Evolutionary conservation across 2,329 filamentous ascomycete species (phyloP).

Genomic region (Pyrenophora graminea): DNA sequence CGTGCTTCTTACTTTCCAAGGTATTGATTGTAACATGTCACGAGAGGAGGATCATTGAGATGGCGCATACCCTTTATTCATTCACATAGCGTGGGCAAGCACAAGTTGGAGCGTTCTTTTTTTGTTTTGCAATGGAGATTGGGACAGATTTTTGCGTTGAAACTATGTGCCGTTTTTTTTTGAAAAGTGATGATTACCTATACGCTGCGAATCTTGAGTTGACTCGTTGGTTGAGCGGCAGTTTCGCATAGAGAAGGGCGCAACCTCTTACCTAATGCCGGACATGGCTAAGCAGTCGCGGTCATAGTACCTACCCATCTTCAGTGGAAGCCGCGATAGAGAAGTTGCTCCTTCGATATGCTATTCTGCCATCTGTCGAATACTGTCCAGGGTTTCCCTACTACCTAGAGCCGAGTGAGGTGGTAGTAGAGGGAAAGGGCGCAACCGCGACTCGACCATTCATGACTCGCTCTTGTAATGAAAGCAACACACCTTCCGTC

Average conservation of each 20-base stretch:
- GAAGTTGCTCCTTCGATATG: too few species aligned
- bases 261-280: background rate
- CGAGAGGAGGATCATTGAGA: conserved; percentile 3
- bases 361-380: too few species aligned
- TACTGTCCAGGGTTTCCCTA: too few species aligned
- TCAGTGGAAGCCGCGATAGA: too few species aligned
- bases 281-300: too few species aligned
- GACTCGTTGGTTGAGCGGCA: background rate
- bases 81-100: conserved; percentile 11
- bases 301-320: too few species aligned
- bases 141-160: background rate
- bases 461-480: too few species aligned
- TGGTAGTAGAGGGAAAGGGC: too few species aligned
- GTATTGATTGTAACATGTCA: background rate
- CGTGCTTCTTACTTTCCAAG: background rate
- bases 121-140: background rate
- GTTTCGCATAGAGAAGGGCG: background rate
- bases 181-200: background rate
- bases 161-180: background rate
- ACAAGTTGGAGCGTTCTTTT: conserved; percentile 3
- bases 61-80: conserved; percentile 13
- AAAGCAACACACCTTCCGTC: too few species aligned
- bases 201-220: background rate
- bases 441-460: too few species aligned
- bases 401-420: too few species aligned